Base-by-base conservation (phyloP, 257 asterid genomes). In the Craterostigma plantagineum region DNA sequence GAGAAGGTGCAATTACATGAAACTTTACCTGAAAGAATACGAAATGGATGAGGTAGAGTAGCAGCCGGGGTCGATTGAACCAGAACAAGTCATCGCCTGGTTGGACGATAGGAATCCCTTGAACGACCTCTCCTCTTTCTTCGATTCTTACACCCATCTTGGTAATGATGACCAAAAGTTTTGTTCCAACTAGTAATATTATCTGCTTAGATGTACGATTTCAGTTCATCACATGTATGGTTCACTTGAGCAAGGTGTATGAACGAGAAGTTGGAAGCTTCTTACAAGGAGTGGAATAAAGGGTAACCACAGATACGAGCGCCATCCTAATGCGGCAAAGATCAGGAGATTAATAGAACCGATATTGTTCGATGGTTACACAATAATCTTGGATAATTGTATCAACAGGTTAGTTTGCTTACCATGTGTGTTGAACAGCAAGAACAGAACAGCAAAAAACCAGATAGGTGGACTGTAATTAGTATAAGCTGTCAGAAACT, bases 41-140 rank as follows among this genome's bases (percentile, higher is more conserved):
- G 42, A 77, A 70, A 33, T 73, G 66, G 57, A 77, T 61, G 46
- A 73, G 78, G 57, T 67, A 70, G 49, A 77, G 78, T 12, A 77
- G 23, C 54, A 68, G 40, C 1, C 57, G 71, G 3, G 84, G 91
- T 48, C 68, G 66, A 38, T 60, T 73, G 66, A 77, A 77, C 84
- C 91, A 77, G 63, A 73, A 77, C 36, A 77, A 73, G 33, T 73
- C 71, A 42, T 77, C 84, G 2, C 50, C 76, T 14, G 77, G 84
- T 50, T 70, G 69, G 51, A 77, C 83, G 11, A 73, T 54, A 0
- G 75, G 71, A 10, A 52, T 37, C 33, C 83, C 83, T 47, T 53
- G 67, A n/a, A 77, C 75, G 48, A 77, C 72, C 47, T 67, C 73
- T n/a, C 77, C 83, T 56, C 72, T 59, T 14, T 70, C 76, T 53